A percentile compares a stretch with the other conserved stretches of the same genome.
Conservation (phyloP, 768 basidiomycete species). For the Mrakia gelida region DNA sequence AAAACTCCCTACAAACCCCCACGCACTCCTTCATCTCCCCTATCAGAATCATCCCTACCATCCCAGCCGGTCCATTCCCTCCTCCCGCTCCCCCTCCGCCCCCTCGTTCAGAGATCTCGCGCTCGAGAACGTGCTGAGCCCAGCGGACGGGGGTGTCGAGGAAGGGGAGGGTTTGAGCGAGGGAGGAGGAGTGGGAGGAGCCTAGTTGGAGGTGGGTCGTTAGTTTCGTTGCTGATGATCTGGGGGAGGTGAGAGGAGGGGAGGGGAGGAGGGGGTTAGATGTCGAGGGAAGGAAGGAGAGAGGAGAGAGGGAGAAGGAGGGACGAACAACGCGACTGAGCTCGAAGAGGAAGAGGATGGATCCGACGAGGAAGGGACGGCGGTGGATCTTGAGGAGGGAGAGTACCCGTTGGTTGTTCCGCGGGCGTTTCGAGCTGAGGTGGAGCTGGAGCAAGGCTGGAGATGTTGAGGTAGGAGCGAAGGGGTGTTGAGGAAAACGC, state of each 20-base stretch:
- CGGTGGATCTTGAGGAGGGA: no score
- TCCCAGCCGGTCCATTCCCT: background rate
- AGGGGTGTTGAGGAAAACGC: no score
- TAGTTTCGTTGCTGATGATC: conserved; percentile 9
- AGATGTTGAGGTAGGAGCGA: no score
- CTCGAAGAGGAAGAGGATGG: no score
- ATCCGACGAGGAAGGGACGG: no score
- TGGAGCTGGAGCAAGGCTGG: no score
- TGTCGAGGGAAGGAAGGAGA: background rate
- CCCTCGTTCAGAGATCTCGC: background rate
- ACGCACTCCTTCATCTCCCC: background rate
- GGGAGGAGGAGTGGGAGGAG: background rate
- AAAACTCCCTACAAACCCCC: background rate
- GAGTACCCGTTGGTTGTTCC: no score
- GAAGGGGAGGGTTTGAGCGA: conserved; percentile 5
- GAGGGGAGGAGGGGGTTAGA: background rate
- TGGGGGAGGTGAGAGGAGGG: background rate
- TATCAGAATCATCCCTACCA: background rate
- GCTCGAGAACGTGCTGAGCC: conserved; percentile 3
- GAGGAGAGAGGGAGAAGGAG: background rate
- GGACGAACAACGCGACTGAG: background rate
- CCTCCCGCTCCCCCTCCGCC: no score
- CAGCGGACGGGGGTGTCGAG: conserved; percentile 11
- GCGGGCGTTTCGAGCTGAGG: no score
- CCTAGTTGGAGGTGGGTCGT: background rate